phyloP scores from a whole-genome alignment of 345 rosid genomes.

The Murraya koenigii region DNA sequence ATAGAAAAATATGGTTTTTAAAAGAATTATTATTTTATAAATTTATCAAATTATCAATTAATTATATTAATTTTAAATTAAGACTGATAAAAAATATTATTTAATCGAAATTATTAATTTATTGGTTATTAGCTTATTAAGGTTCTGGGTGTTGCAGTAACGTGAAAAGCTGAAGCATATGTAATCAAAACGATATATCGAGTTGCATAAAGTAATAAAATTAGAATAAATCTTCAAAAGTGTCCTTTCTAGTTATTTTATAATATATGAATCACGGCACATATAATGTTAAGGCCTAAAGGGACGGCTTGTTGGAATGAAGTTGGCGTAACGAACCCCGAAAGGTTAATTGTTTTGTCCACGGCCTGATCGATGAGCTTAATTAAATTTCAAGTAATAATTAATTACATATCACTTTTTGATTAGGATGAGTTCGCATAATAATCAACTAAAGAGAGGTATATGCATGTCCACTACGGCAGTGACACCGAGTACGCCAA shows the following conservation, averaged over 20 bases:
- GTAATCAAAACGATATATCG: neutral
- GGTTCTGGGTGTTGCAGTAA: too few species aligned
- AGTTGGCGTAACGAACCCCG: neutral
- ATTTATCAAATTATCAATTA: too few species aligned
- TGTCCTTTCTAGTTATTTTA: neutral
- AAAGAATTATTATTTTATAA: too few species aligned
- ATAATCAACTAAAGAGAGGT: neutral
- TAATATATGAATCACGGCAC: too few species aligned
- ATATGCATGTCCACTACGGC: neutral
- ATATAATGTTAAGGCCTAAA: neutral
- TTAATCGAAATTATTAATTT: too few species aligned
- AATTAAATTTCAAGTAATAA: neutral
- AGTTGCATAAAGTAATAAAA: neutral
- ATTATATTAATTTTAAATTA: too few species aligned
- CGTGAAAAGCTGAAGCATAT: too few species aligned
- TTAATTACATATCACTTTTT: too few species aligned
- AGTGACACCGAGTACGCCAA: neutral
- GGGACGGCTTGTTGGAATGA: neutral
- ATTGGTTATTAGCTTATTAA: too few species aligned
- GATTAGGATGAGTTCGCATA: neutral
- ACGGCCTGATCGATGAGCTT: neutral
- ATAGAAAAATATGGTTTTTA: too few species aligned
- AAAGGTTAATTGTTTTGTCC: neutral
- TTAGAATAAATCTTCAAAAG: neutral
- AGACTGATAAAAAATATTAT: too few species aligned